Base-by-base conservation (phyloP, 2,329 filamentous ascomycete genomes). In the Penicillium aurantiogriseum region DNA sequence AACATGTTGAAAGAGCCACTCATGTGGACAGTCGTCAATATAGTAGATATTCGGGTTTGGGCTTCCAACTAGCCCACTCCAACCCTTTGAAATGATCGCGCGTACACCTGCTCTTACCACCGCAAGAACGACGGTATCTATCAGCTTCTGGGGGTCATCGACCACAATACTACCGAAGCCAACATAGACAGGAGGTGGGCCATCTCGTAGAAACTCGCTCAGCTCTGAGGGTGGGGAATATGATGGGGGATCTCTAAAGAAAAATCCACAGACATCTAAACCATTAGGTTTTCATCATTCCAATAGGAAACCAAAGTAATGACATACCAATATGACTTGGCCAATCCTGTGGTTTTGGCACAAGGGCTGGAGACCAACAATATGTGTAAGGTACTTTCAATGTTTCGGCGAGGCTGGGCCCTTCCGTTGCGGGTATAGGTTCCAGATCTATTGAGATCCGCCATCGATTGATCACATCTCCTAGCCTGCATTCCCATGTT, bases 1-100 rank as follows among this genome's bases (percentile, higher is more conserved):
- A 2, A 85, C 82, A 17, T 78, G 75, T 58, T 82, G 76, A 60
- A 86, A 86, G 0, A 85, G 73, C 83, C 83, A 85, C 56, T 85
- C 80, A 52, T 85, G 82, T 1, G 83, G 83, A 52, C 78, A 81
- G 58, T 85, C 81, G 4, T 77, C 82, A 5, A 86, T 69, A 61
- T 80, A 81, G 57, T 80, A 80, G 9, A 84, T 72, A 39, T 76
- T 71, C 4, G 62, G 58, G 42, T 61, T 64, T 10, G 64, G 66
- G 10, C 71, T 68, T 9, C 74, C 75, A 39, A 74, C 76, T 19
- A 82, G 70, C 15, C 77, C 75, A 50, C 80, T 79, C 83, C 81
- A 85, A 3, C 82, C 83, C 50, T 79, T 78, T 0, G 82, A 84
- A 0, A 86, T 73, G 2, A 86, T 75, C 1, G 80, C 82, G 23